Base-by-base conservation (phyloP, 768 basidiomycete genomes). In the Naganishia vishniacii region DNA sequence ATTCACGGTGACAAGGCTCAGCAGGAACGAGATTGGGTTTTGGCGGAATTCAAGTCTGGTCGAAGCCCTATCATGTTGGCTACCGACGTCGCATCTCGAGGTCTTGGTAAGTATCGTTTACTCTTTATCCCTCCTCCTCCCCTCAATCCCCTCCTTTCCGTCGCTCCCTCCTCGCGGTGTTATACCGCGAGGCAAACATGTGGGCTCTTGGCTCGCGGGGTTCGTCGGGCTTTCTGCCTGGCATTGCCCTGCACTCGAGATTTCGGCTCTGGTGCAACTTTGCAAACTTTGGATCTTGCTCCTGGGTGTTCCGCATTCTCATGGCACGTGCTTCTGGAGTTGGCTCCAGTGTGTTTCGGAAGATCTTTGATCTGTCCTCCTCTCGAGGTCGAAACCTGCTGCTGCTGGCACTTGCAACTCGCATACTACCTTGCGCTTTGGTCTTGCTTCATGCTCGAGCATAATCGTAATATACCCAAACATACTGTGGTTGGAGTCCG, bases 11-110 rank as follows among this genome's bases (percentile, higher is more conserved):
- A 99, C 81, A 99, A 99, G 58, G 31, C 44, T 26, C 53, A 69
- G 28, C 66, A 56, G 59, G 95, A 99, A 81, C 93, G 95, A 81
- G 95, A 99, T 76, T 99, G 95, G 95, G 95, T 98, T 53, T 82
- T 99, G 42, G 82, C 86, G 77, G 95, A 99, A 81, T 99, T 99
- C 83, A 98, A 98, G 81, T 88, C 91, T 61, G 92, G 95, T 72
- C 88, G 92, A 68, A 92, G 89, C 32, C 94, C 94, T 2, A 98
- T 99, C 78, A 83, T 99, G 75, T 90, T 98, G 74, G 95, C 95
- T 80, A 98, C 95, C 71, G 95, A 97, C 78, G 94, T 99, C 73
- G 95, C 94, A 66, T 95, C 92, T 77, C 93, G 94, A 85, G 94
- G 94, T 84, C 86, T 99, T 77, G 95, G 95, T 98, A 88, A 82